A percentile compares a stretch with the other conserved stretches of the same genome.
Conservation (phyloP, 139 green algal genomes). For the Microglena sp. region DNA sequence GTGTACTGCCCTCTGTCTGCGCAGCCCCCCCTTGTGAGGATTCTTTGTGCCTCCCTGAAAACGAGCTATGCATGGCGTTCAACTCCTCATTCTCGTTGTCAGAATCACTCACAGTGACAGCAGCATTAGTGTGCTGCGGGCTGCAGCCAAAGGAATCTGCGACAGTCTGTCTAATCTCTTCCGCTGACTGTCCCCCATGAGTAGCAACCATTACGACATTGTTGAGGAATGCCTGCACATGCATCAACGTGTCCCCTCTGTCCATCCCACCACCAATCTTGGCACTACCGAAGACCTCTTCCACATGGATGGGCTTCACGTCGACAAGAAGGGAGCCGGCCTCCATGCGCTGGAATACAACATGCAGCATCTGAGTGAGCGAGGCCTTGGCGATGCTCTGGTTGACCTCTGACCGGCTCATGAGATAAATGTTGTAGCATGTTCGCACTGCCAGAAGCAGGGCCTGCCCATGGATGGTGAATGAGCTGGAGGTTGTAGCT, state of each 20-base stretch:
- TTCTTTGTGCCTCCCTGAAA: no score
- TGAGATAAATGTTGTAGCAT: constrained; percentile 95
- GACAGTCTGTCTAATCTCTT: constrained; percentile 8
- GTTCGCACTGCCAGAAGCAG: constrained; percentile 80
- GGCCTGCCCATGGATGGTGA: constrained; percentile 75
- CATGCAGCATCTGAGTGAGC: constrained; percentile 94
- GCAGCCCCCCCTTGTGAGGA: neutral
- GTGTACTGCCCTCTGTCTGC: no score
- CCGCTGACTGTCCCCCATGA: neutral
- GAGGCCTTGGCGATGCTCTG: constrained; percentile 90
- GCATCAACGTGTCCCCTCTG: no score
- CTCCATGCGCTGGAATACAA: constrained; percentile 95
- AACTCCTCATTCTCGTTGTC: no score
- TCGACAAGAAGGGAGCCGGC: constrained; percentile 38
- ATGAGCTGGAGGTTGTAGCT: constrained; percentile 62
- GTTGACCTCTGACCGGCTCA: constrained; percentile 73
- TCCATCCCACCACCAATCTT: no score
- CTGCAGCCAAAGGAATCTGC: constrained; percentile 1
- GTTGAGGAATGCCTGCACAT: constrained; percentile 78
- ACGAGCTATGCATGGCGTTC: no score
- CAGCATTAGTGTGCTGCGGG: neutral
- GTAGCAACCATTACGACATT: constrained; percentile 69
- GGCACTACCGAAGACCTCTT: no score
- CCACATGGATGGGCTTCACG: no score
- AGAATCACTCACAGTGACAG: no score